These are phyloP conservation scores for Trichophyton mentagrophytes DNA, from an alignment of 2,329 filamentous ascomycete genomes.

Conservation along the genomic window DNA sequence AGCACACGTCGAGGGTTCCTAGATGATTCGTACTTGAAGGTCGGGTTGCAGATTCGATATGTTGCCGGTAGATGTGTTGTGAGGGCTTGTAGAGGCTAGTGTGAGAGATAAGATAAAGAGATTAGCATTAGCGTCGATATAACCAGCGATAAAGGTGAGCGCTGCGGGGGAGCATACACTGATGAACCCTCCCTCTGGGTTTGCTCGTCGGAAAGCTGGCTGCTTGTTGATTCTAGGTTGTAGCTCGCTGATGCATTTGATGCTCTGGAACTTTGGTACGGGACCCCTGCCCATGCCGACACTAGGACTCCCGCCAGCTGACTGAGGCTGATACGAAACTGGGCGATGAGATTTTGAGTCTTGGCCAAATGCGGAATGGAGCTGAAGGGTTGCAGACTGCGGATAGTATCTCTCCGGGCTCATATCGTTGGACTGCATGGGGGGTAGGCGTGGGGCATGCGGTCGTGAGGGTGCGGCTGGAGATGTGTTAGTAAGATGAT, in stretches of 20 bases:
- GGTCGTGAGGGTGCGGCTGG: constrained; percentile 26
- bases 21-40: constrained; percentile 97
- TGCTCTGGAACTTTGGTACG: constrained; percentile 77
- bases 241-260: constrained; percentile 60
- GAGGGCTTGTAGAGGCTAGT: constrained; percentile 80
- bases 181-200: constrained; percentile 94
- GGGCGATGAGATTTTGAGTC: constrained; percentile 40
- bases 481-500: constrained; percentile 5
- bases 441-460: constrained; percentile 56
- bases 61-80: constrained; percentile 87
- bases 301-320: constrained; percentile 25
- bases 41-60: constrained; percentile 95
- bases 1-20: constrained; percentile 88
- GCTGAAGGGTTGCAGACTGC: constrained; percentile 54
- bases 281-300: constrained; percentile 41
- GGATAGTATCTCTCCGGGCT: constrained; percentile 58
- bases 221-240: constrained; percentile 74
- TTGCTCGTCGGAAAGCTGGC: constrained; percentile 80
- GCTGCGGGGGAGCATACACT: constrained; percentile 51
- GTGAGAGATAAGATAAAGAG: constrained; percentile 8
- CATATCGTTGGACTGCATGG: constrained; percentile 57
- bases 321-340: constrained; percentile 32
- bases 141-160: constrained; percentile 6
- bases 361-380: constrained; percentile 51
- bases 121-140: constrained; percentile 12